Base-by-base conservation (phyloP, 192 early-diverging fungal genomes). In the Entomortierella parvispora region DNA sequence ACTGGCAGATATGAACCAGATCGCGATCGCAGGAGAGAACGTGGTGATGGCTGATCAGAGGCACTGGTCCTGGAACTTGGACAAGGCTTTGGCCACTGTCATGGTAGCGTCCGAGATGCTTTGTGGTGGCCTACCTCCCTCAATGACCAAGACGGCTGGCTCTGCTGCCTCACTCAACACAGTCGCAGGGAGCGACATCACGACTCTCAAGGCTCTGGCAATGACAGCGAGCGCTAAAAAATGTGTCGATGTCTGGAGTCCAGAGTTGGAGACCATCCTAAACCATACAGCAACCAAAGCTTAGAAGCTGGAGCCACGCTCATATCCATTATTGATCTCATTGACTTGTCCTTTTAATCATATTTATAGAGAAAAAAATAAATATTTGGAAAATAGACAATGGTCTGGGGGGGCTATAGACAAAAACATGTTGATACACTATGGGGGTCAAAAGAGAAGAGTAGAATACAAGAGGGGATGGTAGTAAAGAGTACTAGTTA, bases 21-120 rank as follows among this genome's bases (percentile, higher is more conserved):
- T 71, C n/a, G 69, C 51, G 8, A 8, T 69, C 31, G 9, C 40
- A 10, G 68, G 45, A 37, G 69, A 64, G n/a, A 62, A 62, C 26
- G 69, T 71, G 4, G 34, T 51, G 26, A n/a, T 26, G 0, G n/a
- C 28, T 9, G 69, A 71, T 43, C 69, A 71, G n/a, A 26, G 62
- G 11, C 69, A 71, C 28, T 71, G 69, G 69, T 56, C 62, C 15
- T 71, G 69, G 69, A 71, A 71, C 18, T 53, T 71, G 25, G 69
- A 71, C 47, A 64, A 71, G 48, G 69, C 61, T 22, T 11, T 71
- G 14, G 60, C 69, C 17, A 64, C 62, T 1, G 61, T 64, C 55
- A 71, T 71, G 69, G 62, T 71, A 15, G 69, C 62, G 2, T 64
- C 69, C 1, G 62, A 64, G 28, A 71, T 71, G 69, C 31, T 71